Conservation (phyloP, 192 early-diverging fungal genomes). For the Coemansia sp. region DNA sequence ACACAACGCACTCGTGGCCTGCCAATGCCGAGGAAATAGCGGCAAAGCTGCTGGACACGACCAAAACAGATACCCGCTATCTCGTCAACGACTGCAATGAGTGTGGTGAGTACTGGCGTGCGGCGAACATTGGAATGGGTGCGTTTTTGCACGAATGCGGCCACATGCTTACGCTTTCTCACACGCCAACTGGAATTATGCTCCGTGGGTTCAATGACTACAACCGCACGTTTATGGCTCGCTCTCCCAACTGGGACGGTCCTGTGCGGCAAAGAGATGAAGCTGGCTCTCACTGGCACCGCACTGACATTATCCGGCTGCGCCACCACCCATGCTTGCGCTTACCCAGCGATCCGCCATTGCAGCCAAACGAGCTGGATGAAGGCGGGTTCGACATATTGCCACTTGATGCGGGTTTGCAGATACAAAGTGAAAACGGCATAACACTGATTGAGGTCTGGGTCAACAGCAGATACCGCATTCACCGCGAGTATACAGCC, state of each 20-base stretch:
- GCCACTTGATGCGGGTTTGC: conserved; percentile 33
- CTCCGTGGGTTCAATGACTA: conserved; percentile 64
- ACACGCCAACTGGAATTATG: conserved; percentile 66
- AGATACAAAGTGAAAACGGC: conserved; percentile 48
- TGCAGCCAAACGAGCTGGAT: conserved; percentile 22
- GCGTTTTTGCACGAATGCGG: conserved; percentile 74
- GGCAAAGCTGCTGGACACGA: conserved; percentile 57
- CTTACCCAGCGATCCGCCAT: conserved; percentile 53
- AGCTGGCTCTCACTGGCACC: conserved; percentile 67
- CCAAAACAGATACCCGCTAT: conserved; percentile 57
- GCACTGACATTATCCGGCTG: conserved; percentile 60
- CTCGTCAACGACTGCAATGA: conserved; percentile 64
- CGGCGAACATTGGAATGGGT: conserved; percentile 68
- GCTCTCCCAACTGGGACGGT: conserved; percentile 51
- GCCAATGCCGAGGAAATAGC: conserved; percentile 61
- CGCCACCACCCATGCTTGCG: conserved; percentile 62
- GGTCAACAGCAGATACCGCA: conserved; percentile 50
- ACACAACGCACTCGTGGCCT: conserved; percentile 66
- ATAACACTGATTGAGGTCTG: conserved; percentile 62
- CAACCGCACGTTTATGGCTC: conserved; percentile 67
- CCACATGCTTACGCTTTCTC: conserved; percentile 61
- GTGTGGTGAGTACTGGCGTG: conserved; percentile 61
- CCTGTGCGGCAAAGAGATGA: conserved; percentile 59
- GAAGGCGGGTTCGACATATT: conserved; percentile 26
- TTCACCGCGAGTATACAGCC: conserved; percentile 58